phyloP scores from a whole-genome alignment of 2,329 filamentous ascomycete genomes.

The Cryphonectria naterciae region DNA sequence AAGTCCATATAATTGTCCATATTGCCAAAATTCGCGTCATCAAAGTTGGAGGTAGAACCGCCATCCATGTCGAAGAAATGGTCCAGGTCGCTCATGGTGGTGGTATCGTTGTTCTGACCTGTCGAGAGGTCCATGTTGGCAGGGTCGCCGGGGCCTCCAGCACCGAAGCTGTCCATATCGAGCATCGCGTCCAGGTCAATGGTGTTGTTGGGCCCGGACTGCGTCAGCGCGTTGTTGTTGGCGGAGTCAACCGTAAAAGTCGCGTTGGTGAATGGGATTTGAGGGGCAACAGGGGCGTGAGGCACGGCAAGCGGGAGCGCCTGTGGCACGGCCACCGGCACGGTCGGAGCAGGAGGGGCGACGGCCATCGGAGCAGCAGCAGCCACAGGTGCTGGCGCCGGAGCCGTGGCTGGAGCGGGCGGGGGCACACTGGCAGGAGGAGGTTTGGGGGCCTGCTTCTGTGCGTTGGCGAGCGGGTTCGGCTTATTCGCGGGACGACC shows the following conservation, averaged over 20 bases:
- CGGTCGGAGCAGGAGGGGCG: slow-evolving; percentile 19
- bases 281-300: not conserved
- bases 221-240: slow-evolving; percentile 15
- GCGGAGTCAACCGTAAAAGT: slow-evolving; percentile 27
- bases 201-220: slow-evolving; percentile 7
- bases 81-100: slow-evolving; percentile 43
- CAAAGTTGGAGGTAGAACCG: slow-evolving; percentile 44
- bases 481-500: slow-evolving; percentile 24
- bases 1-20: slow-evolving; percentile 26
- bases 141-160: slow-evolving; percentile 18
- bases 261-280: slow-evolving; percentile 28
- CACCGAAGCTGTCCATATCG: slow-evolving; percentile 17
- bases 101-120: slow-evolving; percentile 35
- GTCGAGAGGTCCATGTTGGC: slow-evolving; percentile 30
- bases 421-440: slow-evolving; percentile 22
- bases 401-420: slow-evolving; percentile 11
- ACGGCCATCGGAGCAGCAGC: not conserved
- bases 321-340: slow-evolving; percentile 4
- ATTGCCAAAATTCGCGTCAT: slow-evolving; percentile 25
- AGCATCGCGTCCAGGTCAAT: slow-evolving; percentile 21
- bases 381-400: slow-evolving; percentile 4
- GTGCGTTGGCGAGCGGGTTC: slow-evolving; percentile 26
- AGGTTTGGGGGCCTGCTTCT: slow-evolving; percentile 20
- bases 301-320: slow-evolving; percentile 1
- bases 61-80: slow-evolving; percentile 53